These are phyloP conservation scores for Alternaria incomplexa DNA, from an alignment of 2,329 filamentous ascomycete genomes.

Conservation along the genomic window DNA sequence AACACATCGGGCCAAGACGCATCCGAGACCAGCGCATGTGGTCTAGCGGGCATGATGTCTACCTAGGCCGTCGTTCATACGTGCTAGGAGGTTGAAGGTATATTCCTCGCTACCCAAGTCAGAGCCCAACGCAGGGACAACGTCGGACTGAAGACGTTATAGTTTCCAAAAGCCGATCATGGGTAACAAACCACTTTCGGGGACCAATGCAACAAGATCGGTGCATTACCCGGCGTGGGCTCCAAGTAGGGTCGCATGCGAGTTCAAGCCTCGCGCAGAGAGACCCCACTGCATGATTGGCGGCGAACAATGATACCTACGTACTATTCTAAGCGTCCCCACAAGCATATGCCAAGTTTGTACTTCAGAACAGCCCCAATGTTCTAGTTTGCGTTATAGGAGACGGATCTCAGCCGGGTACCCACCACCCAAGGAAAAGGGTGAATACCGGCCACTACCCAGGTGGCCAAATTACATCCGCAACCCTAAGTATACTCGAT, in stretches of 20 bases:
- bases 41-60: constrained; percentile 2
- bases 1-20: background rate
- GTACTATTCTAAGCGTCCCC: constrained; percentile 4
- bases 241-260: background rate
- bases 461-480: background rate
- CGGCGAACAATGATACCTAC: background rate
- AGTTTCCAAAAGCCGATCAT: background rate
- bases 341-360: background rate
- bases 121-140: background rate
- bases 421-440: constrained; percentile 5
- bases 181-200: background rate
- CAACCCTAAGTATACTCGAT: background rate
- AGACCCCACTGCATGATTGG: constrained; percentile 3
- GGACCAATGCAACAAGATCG: background rate
- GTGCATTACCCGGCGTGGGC: background rate
- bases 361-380: background rate
- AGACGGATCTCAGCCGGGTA: background rate
- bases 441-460: constrained; percentile 2
- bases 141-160: background rate
- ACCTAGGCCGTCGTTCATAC: background rate
- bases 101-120: background rate
- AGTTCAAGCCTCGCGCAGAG: constrained; percentile 1
- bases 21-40: constrained; percentile 2
- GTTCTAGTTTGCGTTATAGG: background rate
- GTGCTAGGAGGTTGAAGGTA: background rate